Conservation (phyloP, 2,329 filamentous ascomycete species). For the Pseudovirgaria hyperparasitica region DNA sequence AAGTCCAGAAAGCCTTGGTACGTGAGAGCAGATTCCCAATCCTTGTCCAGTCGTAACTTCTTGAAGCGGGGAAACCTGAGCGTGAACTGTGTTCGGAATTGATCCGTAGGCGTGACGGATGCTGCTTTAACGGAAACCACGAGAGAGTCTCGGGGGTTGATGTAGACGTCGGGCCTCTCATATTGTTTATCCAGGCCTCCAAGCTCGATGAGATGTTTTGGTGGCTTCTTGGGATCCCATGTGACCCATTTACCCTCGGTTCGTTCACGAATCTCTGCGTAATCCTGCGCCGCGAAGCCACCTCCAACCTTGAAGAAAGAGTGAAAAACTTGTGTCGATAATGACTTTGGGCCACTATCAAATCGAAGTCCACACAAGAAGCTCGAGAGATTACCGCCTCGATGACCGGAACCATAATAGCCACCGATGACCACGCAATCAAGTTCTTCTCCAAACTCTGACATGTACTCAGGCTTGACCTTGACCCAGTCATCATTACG, state of each 20-base stretch:
- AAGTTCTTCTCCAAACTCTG: conserved; percentile 83
- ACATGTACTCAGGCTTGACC: conserved; percentile 98
- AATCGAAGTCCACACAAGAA: conserved; percentile 83
- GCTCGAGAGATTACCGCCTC: conserved; percentile 71
- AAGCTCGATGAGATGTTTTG: conserved; percentile 66
- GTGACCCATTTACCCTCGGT: conserved; percentile 87
- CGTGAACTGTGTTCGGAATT: conserved; percentile 65
- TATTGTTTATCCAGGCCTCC: conserved; percentile 62
- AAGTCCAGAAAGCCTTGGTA: conserved; percentile 65
- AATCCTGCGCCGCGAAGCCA: conserved; percentile 75
- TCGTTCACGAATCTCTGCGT: conserved; percentile 65
- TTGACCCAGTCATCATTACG: conserved; percentile 97
- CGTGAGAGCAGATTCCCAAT: conserved; percentile 70
- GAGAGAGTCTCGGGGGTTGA: conserved; percentile 74
- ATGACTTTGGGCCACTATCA: conserved; percentile 51
- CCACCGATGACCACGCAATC: conserved; percentile 85
- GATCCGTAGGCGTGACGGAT: conserved; percentile 58
- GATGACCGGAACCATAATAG: conserved; percentile 78
- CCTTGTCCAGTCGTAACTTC: conserved; percentile 64
- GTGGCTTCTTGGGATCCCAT: conserved; percentile 69
- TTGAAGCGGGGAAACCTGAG: conserved; percentile 88
- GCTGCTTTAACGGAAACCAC: conserved; percentile 85
- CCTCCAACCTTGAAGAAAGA: conserved; percentile 99
- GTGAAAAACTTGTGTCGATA: conserved; percentile 60
- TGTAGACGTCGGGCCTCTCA: conserved; percentile 86